Evolutionary conservation across 2,329 filamentous ascomycete genomes (phyloP).

Genomic region (Fusarium aywerte): DNA sequence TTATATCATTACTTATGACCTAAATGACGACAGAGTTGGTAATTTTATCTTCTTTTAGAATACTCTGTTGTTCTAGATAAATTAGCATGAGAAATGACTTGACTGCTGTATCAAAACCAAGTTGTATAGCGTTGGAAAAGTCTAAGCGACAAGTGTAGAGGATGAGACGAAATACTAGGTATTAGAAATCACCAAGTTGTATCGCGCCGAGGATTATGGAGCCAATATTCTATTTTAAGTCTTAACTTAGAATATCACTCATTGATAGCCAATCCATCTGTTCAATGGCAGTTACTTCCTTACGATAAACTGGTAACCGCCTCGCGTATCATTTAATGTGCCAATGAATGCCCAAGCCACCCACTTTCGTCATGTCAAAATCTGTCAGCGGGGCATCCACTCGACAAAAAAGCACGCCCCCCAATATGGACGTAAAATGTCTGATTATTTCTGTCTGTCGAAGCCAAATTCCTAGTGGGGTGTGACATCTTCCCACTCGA

Average conservation of each 20-base stretch:
- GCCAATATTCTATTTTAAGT: not conserved
- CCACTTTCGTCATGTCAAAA: constrained; percentile 45
- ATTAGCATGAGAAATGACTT: no score
- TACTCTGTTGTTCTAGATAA: no score
- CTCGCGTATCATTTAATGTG: constrained; percentile 18
- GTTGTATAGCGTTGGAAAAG: no score
- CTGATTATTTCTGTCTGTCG: constrained; percentile 32
- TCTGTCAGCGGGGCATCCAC: constrained; percentile 34
- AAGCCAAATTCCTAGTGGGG: constrained; percentile 38
- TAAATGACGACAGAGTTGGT: no score
- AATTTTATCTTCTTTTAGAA: no score
- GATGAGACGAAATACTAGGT: not conserved
- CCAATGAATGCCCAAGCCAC: constrained; percentile 7
- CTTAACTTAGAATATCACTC: not conserved
- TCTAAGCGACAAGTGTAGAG: not conserved
- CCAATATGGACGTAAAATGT: not conserved
- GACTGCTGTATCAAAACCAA: no score
- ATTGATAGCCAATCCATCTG: constrained; percentile 1
- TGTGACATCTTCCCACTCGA: constrained; percentile 35
- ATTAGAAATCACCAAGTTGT: not conserved
- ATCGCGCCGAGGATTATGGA: not conserved
- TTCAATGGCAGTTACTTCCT: not conserved
- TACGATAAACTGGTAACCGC: constrained; percentile 3
- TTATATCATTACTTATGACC: no score
- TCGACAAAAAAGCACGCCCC: constrained; percentile 3